phyloP scores from a whole-genome alignment of 2,329 filamentous ascomycete genomes.

The Botrytis cinerea region DNA sequence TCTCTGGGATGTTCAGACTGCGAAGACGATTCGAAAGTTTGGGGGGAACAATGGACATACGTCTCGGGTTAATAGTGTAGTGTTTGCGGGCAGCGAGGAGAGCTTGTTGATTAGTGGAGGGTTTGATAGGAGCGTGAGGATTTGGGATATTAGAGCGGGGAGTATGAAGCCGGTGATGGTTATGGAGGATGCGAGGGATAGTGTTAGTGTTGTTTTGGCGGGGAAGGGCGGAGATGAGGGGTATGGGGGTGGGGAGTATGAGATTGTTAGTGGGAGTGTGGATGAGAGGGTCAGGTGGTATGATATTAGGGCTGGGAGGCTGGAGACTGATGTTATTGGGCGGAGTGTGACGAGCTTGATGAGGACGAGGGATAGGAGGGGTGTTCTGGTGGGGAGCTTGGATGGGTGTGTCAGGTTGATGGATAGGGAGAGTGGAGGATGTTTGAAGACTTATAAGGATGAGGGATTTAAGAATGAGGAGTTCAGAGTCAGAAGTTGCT shows the following conservation, averaged over 20 bases:
- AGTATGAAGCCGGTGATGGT: constrained; percentile 68
- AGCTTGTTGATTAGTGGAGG: constrained; percentile 71
- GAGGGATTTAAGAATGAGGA: constrained; percentile 47
- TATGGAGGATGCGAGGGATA: constrained; percentile 71
- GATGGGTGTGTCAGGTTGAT: constrained; percentile 79
- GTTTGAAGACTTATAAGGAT: constrained; percentile 70
- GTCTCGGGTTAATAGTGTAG: constrained; percentile 71
- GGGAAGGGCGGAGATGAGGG: constrained; percentile 58
- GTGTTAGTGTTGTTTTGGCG: constrained; percentile 51
- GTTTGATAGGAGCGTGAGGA: constrained; percentile 72
- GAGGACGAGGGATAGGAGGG: constrained; percentile 71
- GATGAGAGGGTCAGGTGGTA: constrained; percentile 82
- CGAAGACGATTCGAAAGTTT: constrained; percentile 75
- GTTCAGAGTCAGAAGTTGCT: constrained; percentile 43
- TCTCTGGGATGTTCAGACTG: constrained; percentile 88
- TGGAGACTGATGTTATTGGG: constrained; percentile 70
- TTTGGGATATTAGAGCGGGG: constrained; percentile 67
- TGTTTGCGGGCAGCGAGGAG: constrained; percentile 76
- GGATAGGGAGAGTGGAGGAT: constrained; percentile 72
- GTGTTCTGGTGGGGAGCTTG: constrained; percentile 71
- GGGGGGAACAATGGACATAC: constrained; percentile 50
- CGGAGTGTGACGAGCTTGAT: constrained; percentile 73
- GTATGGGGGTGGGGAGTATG: constrained; percentile 64
- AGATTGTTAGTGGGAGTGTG: constrained; percentile 75
- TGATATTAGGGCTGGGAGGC: constrained; percentile 75